Percentiles rank a stretch among this genome's conserved stretches.
These are phyloP conservation scores for Suillus weaverae DNA, from an alignment of 768 basidiomycete species.

Conservation along the genomic window DNA sequence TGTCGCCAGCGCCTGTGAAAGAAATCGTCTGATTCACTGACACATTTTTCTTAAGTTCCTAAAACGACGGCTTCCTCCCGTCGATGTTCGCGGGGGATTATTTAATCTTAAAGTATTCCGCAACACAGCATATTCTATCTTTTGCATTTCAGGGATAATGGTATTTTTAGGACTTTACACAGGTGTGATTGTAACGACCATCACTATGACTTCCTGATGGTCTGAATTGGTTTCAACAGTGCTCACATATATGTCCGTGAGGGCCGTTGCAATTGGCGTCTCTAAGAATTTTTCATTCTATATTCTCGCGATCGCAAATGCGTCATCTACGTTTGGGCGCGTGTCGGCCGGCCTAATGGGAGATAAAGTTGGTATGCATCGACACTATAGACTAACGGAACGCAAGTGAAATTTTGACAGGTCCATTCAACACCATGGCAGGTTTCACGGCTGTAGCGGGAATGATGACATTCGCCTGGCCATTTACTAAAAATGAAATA, in stretches of 20 bases:
- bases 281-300: constrained; percentile 57
- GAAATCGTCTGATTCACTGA: neutral
- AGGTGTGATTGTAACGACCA: constrained; percentile 31
- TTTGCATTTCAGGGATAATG: constrained; percentile 51
- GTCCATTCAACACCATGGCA: constrained; percentile 66
- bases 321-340: constrained; percentile 61
- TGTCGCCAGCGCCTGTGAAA: constrained; percentile 21
- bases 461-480: constrained; percentile 69
- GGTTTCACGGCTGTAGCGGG: constrained; percentile 62
- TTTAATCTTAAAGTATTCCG: constrained; percentile 54
- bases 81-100: constrained; percentile 53
- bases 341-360: constrained; percentile 51
- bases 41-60: constrained; percentile 22
- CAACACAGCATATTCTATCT: constrained; percentile 48
- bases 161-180: constrained; percentile 73
- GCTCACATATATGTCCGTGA: constrained; percentile 64
- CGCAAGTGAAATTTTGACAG: constrained; percentile 31
- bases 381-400: neutral
- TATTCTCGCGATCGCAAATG: constrained; percentile 68
- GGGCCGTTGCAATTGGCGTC: constrained; percentile 52
- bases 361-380: constrained; percentile 49
- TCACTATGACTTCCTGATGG: constrained; percentile 11
- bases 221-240: constrained; percentile 34
- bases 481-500: constrained; percentile 47
- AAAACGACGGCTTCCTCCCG: constrained; percentile 54